Percentiles rank a stretch among this genome's conserved stretches.
phyloP scores from a whole-genome alignment of 1,139 yeast genomes.

The Kodamaea derodonti region DNA sequence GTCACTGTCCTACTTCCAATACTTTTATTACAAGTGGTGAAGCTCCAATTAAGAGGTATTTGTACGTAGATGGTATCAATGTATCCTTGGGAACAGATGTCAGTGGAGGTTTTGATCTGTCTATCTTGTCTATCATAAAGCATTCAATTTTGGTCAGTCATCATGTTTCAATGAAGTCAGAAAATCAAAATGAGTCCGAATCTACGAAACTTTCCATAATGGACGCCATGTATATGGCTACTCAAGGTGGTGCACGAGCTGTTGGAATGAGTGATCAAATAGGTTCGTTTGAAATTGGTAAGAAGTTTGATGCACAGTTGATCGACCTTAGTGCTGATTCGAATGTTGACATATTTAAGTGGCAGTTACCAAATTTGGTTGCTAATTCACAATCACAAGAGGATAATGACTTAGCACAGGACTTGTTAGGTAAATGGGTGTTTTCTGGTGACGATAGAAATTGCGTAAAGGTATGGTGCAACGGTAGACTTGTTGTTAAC shows the following conservation, averaged over 20 bases:
- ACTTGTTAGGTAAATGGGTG: constrained; percentile 84
- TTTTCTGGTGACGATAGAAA: constrained; percentile 94
- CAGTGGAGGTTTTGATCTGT: constrained; percentile 86
- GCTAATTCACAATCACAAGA: neutral
- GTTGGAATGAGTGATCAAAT: constrained; percentile 53
- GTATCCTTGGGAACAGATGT: constrained; percentile 90
- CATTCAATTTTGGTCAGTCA: constrained; percentile 83
- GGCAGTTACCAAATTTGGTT: constrained; percentile 45
- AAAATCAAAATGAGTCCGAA: constrained; percentile 20
- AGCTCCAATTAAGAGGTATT: constrained; percentile 68
- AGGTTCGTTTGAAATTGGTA: constrained; percentile 75
- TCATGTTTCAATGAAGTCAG: constrained; percentile 60
- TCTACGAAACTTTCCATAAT: constrained; percentile 49
- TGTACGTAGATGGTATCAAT: constrained; percentile 63
- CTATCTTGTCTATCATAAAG: constrained; percentile 70
- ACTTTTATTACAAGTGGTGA: constrained; percentile 88
- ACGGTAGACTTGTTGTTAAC: constrained; percentile 59
- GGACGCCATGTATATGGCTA: constrained; percentile 78
- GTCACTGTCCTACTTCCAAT: constrained; percentile 94
- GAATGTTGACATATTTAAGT: constrained; percentile 68
- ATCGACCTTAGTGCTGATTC: constrained; percentile 58
- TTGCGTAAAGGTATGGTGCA: constrained; percentile 75
- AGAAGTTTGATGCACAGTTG: constrained; percentile 80
- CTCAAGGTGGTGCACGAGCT: constrained; percentile 87
- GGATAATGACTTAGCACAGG: constrained; percentile 26